Evolutionary conservation across 2,329 filamentous ascomycete species (phyloP).

Genomic region (Fusarium odoratissimum): DNA sequence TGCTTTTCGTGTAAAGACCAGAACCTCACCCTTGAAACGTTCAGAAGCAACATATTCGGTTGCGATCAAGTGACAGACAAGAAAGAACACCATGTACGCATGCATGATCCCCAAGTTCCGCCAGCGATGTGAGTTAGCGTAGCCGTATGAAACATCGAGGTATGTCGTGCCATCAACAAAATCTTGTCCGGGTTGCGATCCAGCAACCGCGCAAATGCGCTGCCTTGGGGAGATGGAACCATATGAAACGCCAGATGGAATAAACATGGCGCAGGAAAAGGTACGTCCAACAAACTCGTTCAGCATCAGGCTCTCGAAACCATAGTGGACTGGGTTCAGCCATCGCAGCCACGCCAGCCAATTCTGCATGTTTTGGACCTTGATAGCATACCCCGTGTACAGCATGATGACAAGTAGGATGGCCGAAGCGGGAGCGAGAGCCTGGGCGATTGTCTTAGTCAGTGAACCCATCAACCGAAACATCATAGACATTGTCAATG

Average conservation of each 20-base stretch:
- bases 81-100: slow-evolving; percentile 33
- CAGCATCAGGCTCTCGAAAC: slow-evolving; percentile 71
- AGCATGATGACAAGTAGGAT: slow-evolving; percentile 54
- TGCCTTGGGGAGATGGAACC: background rate
- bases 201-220: slow-evolving; percentile 16
- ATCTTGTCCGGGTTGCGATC: slow-evolving; percentile 11
- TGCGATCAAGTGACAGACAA: slow-evolving; percentile 28
- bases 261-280: slow-evolving; percentile 59
- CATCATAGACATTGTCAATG: slow-evolving; percentile 72
- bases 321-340: slow-evolving; percentile 72
- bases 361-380: slow-evolving; percentile 59
- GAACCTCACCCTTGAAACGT: slow-evolving; percentile 34
- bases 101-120: slow-evolving; percentile 33
- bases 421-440: slow-evolving; percentile 41
- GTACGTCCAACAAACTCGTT: slow-evolving; percentile 67
- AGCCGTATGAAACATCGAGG: slow-evolving; percentile 18
- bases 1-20: slow-evolving; percentile 36
- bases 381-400: slow-evolving; percentile 62
- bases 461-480: slow-evolving; percentile 56
- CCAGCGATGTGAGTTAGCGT: slow-evolving; percentile 32
- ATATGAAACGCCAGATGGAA: slow-evolving; percentile 40
- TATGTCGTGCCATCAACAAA: slow-evolving; percentile 29
- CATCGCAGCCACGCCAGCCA: slow-evolving; percentile 70
- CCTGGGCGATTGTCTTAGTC: slow-evolving; percentile 40
- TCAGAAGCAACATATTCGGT: slow-evolving; percentile 34